Conservation (phyloP, 129 eudicot species). For the Lactuca saligna region DNA sequence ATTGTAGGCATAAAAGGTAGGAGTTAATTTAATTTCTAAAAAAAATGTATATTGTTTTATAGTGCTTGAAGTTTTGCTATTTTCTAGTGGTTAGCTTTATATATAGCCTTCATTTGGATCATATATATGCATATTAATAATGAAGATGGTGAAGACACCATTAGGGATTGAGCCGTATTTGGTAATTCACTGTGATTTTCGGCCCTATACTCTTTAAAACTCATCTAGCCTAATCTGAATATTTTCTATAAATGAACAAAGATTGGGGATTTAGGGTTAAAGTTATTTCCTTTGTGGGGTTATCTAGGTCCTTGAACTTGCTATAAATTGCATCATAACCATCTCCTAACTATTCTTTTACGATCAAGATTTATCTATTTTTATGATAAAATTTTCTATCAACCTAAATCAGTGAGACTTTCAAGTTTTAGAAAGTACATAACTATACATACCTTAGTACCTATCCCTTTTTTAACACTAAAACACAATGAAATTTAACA, state of each 20-base stretch:
- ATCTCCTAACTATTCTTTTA: conserved; percentile 1
- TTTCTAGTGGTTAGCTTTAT: neutral
- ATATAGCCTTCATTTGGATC: neutral
- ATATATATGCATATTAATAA: no score
- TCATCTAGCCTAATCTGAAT: neutral
- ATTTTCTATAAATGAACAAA: neutral
- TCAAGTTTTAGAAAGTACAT: neutral
- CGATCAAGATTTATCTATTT: conserved; percentile 15
- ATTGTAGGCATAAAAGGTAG: no score
- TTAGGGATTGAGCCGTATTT: neutral
- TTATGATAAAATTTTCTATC: conserved; percentile 8
- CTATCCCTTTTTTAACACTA: conserved; percentile 3
- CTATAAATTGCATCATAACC: conserved; percentile 25
- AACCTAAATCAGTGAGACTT: neutral
- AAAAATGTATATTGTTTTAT: no score
- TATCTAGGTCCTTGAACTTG: neutral
- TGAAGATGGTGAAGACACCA: no score
- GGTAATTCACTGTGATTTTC: neutral
- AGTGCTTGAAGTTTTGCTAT: neutral
- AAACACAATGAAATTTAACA: conserved; percentile 9
- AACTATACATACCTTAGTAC: neutral
- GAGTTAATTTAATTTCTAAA: no score
- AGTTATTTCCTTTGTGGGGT: neutral
- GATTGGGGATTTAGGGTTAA: neutral
- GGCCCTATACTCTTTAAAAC: neutral